phyloP scores from a whole-genome alignment of 139 green algal species.

The Chlamydomonas incerta region DNA sequence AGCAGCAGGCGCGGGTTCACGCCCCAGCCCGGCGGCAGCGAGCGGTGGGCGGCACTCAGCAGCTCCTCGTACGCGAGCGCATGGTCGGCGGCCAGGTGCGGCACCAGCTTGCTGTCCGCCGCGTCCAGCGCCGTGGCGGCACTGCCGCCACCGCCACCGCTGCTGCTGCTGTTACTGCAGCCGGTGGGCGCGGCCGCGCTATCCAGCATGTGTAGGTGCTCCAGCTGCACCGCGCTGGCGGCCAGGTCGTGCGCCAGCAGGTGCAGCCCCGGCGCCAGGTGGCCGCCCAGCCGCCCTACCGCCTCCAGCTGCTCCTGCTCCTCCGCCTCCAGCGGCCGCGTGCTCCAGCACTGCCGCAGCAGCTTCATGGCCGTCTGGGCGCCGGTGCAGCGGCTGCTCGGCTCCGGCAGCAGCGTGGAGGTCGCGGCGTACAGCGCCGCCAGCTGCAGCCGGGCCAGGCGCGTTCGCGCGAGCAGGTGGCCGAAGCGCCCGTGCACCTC shows the following conservation, averaged over 20 bases:
- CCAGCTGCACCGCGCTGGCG: constrained; percentile 46
- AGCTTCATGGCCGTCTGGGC: constrained; percentile 62
- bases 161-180: neutral
- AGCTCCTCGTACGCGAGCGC: neutral
- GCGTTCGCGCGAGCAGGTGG: constrained; percentile 50
- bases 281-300: constrained; percentile 8
- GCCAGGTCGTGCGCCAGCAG: constrained; percentile 53
- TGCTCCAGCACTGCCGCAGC: constrained; percentile 60
- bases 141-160: too few relatives aligned
- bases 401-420: constrained; percentile 64
- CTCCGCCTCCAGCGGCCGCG: constrained; percentile 46
- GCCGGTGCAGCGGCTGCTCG: constrained; percentile 51
- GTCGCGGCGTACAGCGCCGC: constrained; percentile 72
- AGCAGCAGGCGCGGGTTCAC: constrained; percentile 4
- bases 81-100: neutral
- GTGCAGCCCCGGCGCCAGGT: constrained; percentile 55
- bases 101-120: neutral
- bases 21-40: neutral
- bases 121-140: neutral
- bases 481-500: constrained; percentile 61
- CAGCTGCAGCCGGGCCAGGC: constrained; percentile 67
- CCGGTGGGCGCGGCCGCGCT: neutral
- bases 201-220: neutral
- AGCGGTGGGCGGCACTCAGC: neutral
- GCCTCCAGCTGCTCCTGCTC: constrained; percentile 49